Evolutionary conservation across 2,329 filamentous ascomycete species (phyloP), one percentile per base, ranked within the genome.

Genomic region (Botrytis fragariae): DNA sequence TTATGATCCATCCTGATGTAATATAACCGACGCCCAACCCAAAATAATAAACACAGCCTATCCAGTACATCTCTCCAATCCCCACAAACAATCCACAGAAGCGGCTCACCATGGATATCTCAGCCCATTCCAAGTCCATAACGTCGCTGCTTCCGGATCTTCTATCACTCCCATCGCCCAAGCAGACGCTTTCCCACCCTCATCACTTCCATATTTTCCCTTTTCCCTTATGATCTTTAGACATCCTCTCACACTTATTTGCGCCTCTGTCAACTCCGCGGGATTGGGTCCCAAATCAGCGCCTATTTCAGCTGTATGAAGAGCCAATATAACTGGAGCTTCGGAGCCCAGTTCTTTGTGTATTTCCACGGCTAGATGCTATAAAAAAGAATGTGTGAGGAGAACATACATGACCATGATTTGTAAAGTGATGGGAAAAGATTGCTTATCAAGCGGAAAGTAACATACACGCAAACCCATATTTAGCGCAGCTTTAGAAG

Each of bases 401-500:
- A n/a, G 20, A 9, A 35, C 4, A 20, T 2, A 8, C 25, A 29
- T n/a, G 29, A 6, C 2, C 7, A 10, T 37, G 12, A 25, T 3
- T 25, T 32, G 2, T 39, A 6, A 51, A 54, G 22, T n/a, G 18
- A 16, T 8, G 18, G 10, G 22, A 48, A 70, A 4, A 6, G 8
- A 16, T 7, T 4, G 8, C 37, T 45, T 3, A 2, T 35, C 25
- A 32, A 5, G 18, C 0, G 29, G 10, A 22, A 22, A 51, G 14
- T 16, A 35, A 71, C 60, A 32, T 54, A 71, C 69, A 25, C 86
- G 78, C 4, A 89, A 80, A 72, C 85, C 85, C 81, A 88, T 86
- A 75, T 89, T 89, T 71, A 90, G 77, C 0, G 87, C 87, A 2
- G 86, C 85, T 78, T 89, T 89, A 5, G 85, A 87, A 0, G 87